These are phyloP conservation scores for Lasiodiplodia theobromae DNA, from an alignment of 2,329 filamentous ascomycete species.

Conservation along the genomic window DNA sequence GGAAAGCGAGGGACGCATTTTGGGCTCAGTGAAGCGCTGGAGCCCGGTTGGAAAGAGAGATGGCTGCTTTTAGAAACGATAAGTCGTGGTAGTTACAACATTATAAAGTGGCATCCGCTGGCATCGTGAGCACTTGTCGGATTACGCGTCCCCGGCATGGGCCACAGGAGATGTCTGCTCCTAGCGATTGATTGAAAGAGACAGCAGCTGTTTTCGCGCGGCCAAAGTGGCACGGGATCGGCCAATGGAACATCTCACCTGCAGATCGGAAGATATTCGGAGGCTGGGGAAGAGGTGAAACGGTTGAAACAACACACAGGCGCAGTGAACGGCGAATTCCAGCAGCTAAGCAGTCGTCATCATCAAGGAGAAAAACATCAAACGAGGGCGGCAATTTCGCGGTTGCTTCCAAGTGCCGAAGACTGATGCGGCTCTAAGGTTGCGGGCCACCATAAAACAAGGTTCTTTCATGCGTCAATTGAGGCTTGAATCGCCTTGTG, in stretches of 20 bases:
- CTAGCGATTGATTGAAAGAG: not conserved
- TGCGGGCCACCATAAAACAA: not conserved
- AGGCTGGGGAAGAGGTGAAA: not conserved
- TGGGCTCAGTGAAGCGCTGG: not conserved
- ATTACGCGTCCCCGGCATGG: slow-evolving; percentile 18
- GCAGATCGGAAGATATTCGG: slow-evolving; percentile 5
- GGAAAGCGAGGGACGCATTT: slow-evolving; percentile 19
- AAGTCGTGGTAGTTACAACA: not conserved
- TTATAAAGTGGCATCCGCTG: not conserved
- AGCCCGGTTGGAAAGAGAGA: not conserved
- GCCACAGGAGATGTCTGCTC: not conserved
- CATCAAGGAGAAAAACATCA: not conserved
- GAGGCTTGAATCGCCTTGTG: not conserved
- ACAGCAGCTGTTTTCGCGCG: not conserved
- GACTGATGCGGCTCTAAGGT: not conserved
- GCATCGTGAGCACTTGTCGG: not conserved
- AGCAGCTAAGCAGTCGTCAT: not conserved
- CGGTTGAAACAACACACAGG: slow-evolving; percentile 13
- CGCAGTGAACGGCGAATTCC: not conserved
- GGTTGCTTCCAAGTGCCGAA: not conserved
- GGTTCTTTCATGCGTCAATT: slow-evolving; percentile 1
- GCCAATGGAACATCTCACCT: slow-evolving; percentile 17
- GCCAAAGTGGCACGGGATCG: slow-evolving; percentile 8
- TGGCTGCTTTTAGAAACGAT: not conserved
- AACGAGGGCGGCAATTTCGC: not conserved